Evolutionary conservation across 2,329 filamentous ascomycete species (phyloP).

Genomic region (Penicillium capsulatum): DNA sequence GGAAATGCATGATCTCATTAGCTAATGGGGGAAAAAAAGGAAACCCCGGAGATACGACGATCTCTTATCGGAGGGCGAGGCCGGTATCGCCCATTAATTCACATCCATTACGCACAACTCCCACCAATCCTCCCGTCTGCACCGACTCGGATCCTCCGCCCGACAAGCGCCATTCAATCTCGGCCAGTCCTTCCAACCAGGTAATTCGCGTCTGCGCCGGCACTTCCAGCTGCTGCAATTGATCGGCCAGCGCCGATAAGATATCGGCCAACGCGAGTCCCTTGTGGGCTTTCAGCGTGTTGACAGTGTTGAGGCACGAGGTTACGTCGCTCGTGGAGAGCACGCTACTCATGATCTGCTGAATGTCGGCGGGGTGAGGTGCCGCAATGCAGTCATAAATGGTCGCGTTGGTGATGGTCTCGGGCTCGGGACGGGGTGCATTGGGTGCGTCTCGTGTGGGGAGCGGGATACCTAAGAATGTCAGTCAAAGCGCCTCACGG

Average conservation of each 20-base stretch:
- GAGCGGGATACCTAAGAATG: constrained; percentile 61
- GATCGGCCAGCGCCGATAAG: constrained; percentile 77
- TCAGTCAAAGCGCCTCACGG: neutral
- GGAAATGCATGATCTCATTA: constrained; percentile 12
- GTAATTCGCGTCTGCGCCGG: constrained; percentile 79
- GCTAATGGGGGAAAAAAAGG: constrained; percentile 15
- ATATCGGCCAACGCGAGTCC: constrained; percentile 92
- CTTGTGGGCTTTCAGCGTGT: constrained; percentile 77
- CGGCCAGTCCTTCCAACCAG: constrained; percentile 86
- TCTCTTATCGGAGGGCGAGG: constrained; percentile 15
- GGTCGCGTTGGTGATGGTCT: constrained; percentile 82
- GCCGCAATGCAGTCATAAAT: constrained; percentile 98
- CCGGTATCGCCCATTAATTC: constrained; percentile 60
- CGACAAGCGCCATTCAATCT: constrained; percentile 87
- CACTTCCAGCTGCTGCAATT: constrained; percentile 77
- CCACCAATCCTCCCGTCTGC: constrained; percentile 89
- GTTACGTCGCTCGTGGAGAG: constrained; percentile 83
- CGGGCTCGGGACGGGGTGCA: constrained; percentile 59
- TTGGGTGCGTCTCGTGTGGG: constrained; percentile 58
- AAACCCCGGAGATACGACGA: neutral
- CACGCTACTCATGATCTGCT: constrained; percentile 76
- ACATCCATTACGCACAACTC: constrained; percentile 79
- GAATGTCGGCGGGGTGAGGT: constrained; percentile 83
- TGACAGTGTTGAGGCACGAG: constrained; percentile 81
- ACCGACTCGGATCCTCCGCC: constrained; percentile 81